These are phyloP conservation scores for Inonotus hispidus DNA, from an alignment of 1,284 basidiomycete species.

Conservation along the genomic window DNA sequence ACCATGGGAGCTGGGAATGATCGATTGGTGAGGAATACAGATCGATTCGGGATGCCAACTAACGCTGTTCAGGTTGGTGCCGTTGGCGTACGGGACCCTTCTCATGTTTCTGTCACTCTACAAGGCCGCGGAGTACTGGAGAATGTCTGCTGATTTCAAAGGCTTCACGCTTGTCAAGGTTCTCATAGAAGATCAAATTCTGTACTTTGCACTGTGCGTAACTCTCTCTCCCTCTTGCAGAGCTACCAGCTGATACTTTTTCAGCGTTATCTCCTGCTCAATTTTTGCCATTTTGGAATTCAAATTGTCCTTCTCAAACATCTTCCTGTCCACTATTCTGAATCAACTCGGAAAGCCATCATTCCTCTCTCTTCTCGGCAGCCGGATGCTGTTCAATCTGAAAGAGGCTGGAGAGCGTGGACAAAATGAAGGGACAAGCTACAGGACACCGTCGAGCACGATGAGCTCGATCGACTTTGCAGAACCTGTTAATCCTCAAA, in stretches of 20 bases:
- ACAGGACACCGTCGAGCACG: too few species aligned
- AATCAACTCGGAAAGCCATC: constrained; percentile 3
- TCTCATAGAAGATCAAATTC: constrained; percentile 1
- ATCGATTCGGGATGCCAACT: neutral
- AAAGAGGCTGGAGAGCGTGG: neutral
- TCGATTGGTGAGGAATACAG: neutral
- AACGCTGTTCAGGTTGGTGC: neutral
- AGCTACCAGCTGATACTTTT: neutral
- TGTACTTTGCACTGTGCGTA: constrained; percentile 1
- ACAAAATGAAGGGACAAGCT: too few species aligned
- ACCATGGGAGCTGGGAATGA: neutral
- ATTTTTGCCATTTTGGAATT: neutral
- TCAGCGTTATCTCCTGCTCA: neutral
- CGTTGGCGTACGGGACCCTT: neutral
- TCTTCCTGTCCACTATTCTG: neutral
- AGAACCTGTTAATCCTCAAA: too few species aligned
- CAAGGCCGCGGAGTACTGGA: constrained; percentile 1
- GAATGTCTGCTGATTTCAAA: neutral
- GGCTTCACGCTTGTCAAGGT: neutral
- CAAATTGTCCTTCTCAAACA: neutral
- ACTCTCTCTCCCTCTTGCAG: neutral
- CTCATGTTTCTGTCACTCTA: neutral
- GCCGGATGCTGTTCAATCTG: neutral
- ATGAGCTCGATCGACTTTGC: too few species aligned
- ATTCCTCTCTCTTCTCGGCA: neutral